phyloP scores from a whole-genome alignment of 2,329 filamentous ascomycete species.

The Hypoxylon sp. region DNA sequence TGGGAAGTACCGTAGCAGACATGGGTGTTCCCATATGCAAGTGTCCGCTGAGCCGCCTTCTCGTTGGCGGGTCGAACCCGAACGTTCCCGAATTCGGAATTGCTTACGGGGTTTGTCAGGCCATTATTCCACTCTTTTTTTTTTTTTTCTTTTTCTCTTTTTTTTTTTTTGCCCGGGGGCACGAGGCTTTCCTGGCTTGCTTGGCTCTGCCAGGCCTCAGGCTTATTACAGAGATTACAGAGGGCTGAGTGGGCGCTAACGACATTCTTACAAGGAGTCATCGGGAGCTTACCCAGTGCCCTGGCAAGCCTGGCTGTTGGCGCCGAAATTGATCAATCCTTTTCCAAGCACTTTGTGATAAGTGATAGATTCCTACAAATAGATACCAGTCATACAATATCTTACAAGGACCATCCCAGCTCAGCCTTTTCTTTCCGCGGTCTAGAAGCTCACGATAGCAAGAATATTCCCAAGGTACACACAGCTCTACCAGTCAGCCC shows the following conservation, averaged over 20 bases:
- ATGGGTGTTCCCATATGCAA: no score
- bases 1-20: no score
- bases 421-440: neutral
- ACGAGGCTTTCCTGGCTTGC: constrained; percentile 30
- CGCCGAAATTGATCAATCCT: constrained; percentile 6
- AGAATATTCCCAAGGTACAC: no score
- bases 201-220: no score
- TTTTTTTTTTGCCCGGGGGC: constrained; percentile 13
- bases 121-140: constrained; percentile 38
- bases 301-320: no score
- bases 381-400: neutral
- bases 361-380: no score
- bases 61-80: constrained; percentile 33
- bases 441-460: neutral
- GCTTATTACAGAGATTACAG: no score
- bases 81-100: constrained; percentile 36
- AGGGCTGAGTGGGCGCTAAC: constrained; percentile 29
- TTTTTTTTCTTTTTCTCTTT: no score
- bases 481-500: no score
- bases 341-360: no score
- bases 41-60: constrained; percentile 16
- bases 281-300: constrained; percentile 17
- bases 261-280: constrained; percentile 19
- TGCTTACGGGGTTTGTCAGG: constrained; percentile 35
- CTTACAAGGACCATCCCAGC: neutral